phyloP scores from a whole-genome alignment of 768 basidiomycete species.

The Mycena belliarum region DNA sequence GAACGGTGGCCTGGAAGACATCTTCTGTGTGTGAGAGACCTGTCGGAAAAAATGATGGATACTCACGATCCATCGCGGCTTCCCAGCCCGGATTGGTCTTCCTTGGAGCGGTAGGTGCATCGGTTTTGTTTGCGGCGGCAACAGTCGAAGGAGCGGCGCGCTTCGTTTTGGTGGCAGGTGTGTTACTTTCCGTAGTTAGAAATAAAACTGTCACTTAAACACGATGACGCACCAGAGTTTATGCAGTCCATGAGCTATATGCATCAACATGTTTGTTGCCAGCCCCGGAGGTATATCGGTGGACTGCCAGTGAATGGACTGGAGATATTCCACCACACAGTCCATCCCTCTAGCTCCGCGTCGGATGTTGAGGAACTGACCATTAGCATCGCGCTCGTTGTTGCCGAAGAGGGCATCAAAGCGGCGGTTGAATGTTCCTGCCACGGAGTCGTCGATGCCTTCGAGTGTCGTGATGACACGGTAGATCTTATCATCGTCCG shows the following conservation, averaged over 20 bases:
- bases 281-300: conserved; percentile 2
- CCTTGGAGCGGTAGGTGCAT: too few relatives aligned
- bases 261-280: neutral
- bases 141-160: too few relatives aligned
- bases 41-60: too few relatives aligned
- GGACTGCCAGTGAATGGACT: conserved; percentile 8
- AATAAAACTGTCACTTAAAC: neutral
- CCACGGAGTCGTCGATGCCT: neutral
- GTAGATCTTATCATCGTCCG: conserved; percentile 1
- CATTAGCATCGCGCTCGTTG: conserved; percentile 8
- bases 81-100: too few relatives aligned
- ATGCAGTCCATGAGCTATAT: neutral
- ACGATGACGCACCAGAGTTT: neutral
- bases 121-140: neutral
- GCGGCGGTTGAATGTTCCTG: conserved; percentile 15
- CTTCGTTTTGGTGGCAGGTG: too few relatives aligned
- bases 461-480: neutral
- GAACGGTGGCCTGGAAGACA: too few relatives aligned
- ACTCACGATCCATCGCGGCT: too few relatives aligned
- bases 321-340: conserved; percentile 8
- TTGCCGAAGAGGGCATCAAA: conserved; percentile 20
- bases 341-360: conserved; percentile 10
- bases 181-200: neutral
- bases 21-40: too few relatives aligned
- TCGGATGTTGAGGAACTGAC: neutral